phyloP scores from a whole-genome alignment of 192 early-diverging fungal genomes.

The Spinellus fusiger region DNA sequence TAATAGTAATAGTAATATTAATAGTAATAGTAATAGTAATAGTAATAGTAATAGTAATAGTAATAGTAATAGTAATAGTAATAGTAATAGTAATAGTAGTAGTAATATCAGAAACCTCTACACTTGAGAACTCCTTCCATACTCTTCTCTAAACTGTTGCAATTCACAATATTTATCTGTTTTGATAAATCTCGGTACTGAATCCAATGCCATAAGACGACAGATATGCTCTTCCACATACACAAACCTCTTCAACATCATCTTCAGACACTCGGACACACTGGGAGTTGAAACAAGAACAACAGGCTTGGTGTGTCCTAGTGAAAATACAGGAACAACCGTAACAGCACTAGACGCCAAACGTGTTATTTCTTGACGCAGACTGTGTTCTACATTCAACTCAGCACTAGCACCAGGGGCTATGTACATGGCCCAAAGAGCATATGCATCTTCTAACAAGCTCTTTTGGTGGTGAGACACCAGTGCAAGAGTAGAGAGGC shows the following conservation, averaged over 20 bases:
- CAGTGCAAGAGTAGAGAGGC: conserved; percentile 29
- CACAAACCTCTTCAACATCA: conserved; percentile 48
- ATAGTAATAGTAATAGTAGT: no score
- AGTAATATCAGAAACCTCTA: no score
- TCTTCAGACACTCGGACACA: conserved; percentile 19
- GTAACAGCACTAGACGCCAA: conserved; percentile 42
- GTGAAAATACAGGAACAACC: conserved; percentile 29
- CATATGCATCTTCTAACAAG: conserved; percentile 43
- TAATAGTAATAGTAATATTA: no score
- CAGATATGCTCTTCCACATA: conserved; percentile 64
- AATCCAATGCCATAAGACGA: conserved; percentile 66
- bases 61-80: no score
- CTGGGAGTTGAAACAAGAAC: conserved; percentile 25
- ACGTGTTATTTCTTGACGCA: conserved; percentile 41
- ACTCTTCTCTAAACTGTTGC: background rate
- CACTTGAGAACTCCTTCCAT: no score
- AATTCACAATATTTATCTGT: conserved; percentile 25
- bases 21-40: no score
- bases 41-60: no score
- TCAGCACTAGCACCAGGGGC: conserved; percentile 38
- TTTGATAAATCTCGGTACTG: conserved; percentile 67
- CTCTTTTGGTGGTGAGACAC: conserved; percentile 35
- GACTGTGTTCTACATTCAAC: conserved; percentile 45
- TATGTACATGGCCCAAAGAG: conserved; percentile 46
- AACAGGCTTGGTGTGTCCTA: conserved; percentile 6